A percentile compares a stretch with the other conserved stretches of the same genome.
Conservation (phyloP, 129 eudicot species). For the Ambrosia trifida region DNA sequence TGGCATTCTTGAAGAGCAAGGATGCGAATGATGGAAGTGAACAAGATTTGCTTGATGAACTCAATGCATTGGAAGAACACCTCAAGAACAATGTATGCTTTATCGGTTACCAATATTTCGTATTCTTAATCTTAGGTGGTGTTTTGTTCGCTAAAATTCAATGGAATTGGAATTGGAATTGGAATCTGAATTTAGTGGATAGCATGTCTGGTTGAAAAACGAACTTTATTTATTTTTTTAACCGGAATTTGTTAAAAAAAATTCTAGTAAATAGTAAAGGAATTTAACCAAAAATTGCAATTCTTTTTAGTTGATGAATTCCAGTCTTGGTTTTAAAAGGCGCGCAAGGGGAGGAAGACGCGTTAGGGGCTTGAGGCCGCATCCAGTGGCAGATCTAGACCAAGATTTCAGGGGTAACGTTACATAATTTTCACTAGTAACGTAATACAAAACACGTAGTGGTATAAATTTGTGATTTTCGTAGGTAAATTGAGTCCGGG, state of each 20-base stretch:
- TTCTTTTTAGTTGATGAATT: background rate
- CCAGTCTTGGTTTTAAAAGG: no score
- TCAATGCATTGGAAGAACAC: constrained; percentile 83
- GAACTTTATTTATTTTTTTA: background rate
- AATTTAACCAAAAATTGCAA: background rate
- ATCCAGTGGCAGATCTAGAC: no score
- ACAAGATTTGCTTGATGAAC: constrained; percentile 66
- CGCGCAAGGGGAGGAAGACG: no score
- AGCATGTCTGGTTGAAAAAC: background rate
- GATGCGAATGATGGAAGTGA: constrained; percentile 76
- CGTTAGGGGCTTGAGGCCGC: no score
- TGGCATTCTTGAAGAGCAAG: constrained; percentile 72
- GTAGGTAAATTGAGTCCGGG: no score
- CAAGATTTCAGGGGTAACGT: no score
- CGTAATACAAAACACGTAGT: no score
- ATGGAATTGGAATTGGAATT: background rate
- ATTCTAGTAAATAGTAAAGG: background rate
- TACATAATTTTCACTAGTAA: no score
- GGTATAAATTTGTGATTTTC: no score
- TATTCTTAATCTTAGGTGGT: background rate
- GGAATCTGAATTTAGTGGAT: background rate
- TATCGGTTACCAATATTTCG: background rate
- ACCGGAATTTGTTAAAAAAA: background rate
- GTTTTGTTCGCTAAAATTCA: background rate
- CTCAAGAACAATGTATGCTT: constrained; percentile 58